Conservation (phyloP, 352 stramenopile genomes). For the Lagenidium sp. region DNA sequence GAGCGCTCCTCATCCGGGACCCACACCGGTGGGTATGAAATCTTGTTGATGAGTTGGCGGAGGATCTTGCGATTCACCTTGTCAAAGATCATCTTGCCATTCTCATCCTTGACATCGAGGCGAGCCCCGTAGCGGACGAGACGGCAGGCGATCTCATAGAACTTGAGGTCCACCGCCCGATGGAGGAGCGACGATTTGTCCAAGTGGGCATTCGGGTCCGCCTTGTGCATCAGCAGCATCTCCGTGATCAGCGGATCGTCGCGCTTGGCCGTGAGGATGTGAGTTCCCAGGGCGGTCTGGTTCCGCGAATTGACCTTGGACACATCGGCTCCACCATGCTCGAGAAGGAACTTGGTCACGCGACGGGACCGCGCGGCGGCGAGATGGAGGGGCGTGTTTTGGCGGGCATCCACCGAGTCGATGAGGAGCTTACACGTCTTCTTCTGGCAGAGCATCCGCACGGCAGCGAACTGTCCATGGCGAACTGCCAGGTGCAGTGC, state of each 20-base stretch:
- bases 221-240: constrained; percentile 71
- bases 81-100: constrained; percentile 75
- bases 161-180: constrained; percentile 54
- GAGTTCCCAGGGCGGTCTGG: constrained; percentile 62
- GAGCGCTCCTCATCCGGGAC: constrained; percentile 60
- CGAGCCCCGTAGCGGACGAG: constrained; percentile 74
- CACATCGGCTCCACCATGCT: constrained; percentile 47
- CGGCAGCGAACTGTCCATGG: constrained; percentile 62
- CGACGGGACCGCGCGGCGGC: constrained; percentile 73
- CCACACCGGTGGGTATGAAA: constrained; percentile 76
- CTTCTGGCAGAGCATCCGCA: constrained; percentile 66
- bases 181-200: constrained; percentile 67
- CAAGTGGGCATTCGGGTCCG: constrained; percentile 54
- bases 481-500: constrained; percentile 75
- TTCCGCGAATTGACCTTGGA: constrained; percentile 55
- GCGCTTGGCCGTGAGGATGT: constrained; percentile 67
- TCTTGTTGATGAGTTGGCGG: constrained; percentile 64
- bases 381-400: constrained; percentile 75
- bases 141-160: constrained; percentile 67
- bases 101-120: constrained; percentile 64
- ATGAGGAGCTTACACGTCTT: constrained; percentile 44
- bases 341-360: constrained; percentile 76
- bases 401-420: constrained; percentile 55
- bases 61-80: constrained; percentile 71
- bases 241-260: constrained; percentile 74